Conservation (phyloP, 2,329 filamentous ascomycete genomes). For the Talaromyces atroroseus region DNA sequence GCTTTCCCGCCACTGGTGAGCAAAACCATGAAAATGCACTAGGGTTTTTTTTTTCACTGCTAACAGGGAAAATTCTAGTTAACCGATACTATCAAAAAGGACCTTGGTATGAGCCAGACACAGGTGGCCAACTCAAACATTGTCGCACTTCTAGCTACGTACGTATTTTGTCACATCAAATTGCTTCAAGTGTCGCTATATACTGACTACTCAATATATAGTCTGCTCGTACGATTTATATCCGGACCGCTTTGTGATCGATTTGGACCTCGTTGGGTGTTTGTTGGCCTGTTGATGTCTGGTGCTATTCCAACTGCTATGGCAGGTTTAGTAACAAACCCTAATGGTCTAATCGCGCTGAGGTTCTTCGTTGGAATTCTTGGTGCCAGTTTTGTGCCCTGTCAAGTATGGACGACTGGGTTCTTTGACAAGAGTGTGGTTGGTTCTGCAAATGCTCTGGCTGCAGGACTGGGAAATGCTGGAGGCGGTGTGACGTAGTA, state of each 20-base stretch:
- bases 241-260: slow-evolving; percentile 80
- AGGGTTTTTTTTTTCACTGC: neutral
- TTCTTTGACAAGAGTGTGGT: slow-evolving; percentile 93
- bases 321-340: slow-evolving; percentile 67
- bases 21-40: slow-evolving; percentile 7
- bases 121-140: slow-evolving; percentile 89
- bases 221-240: slow-evolving; percentile 68
- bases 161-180: slow-evolving; percentile 22
- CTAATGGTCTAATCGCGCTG: slow-evolving; percentile 45
- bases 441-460: slow-evolving; percentile 79
- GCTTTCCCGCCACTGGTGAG: slow-evolving; percentile 78
- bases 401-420: slow-evolving; percentile 86
- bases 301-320: slow-evolving; percentile 78
- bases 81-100: slow-evolving; percentile 70
- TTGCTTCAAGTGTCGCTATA: neutral
- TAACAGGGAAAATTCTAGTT: slow-evolving; percentile 40
- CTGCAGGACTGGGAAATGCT: slow-evolving; percentile 79
- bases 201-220: slow-evolving; percentile 21
- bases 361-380: slow-evolving; percentile 42
- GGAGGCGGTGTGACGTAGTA: slow-evolving; percentile 82
- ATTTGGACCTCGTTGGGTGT: slow-evolving; percentile 75
- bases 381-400: slow-evolving; percentile 47
- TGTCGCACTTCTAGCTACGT: slow-evolving; percentile 68
- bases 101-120: slow-evolving; percentile 63
- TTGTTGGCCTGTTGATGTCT: slow-evolving; percentile 68